A percentile compares a stretch with the other conserved stretches of the same genome.
Conservation (phyloP, 495 filamentous ascomycete genomes). For the Penicillium cosmopolitanum region DNA sequence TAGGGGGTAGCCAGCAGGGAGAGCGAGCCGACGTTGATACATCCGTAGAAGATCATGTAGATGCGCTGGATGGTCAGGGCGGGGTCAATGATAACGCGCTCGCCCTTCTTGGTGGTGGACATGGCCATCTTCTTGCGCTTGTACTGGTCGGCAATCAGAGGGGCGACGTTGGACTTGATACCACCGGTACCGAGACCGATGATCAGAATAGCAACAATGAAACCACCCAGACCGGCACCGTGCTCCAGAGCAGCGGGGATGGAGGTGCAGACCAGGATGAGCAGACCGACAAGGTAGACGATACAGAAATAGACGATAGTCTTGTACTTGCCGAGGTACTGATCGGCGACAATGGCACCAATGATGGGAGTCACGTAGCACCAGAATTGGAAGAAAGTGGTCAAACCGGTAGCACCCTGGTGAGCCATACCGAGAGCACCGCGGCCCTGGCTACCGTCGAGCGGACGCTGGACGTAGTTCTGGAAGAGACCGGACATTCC, state of each 20-base stretch:
- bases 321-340: constrained; percentile 70
- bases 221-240: constrained; percentile 53
- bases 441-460: constrained; percentile 49
- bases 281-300: constrained; percentile 50
- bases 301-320: constrained; percentile 63
- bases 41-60: constrained; percentile 74
- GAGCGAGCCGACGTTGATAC: constrained; percentile 77
- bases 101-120: constrained; percentile 59
- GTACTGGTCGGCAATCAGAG: constrained; percentile 73
- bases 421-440: constrained; percentile 60
- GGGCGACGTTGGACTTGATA: constrained; percentile 72
- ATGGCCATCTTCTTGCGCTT: constrained; percentile 64
- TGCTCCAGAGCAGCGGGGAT: constrained; percentile 48
- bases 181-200: constrained; percentile 63
- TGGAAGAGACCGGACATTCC: constrained; percentile 58
- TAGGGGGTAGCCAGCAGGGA: constrained; percentile 66
- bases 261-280: constrained; percentile 54
- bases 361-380: constrained; percentile 61
- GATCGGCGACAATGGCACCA: constrained; percentile 65
- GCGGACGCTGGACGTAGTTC: constrained; percentile 60
- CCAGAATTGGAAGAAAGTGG: constrained; percentile 67
- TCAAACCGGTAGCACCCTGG: constrained; percentile 60
- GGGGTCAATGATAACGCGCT: constrained; percentile 77
- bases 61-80: constrained; percentile 74
- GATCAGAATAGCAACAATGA: constrained; percentile 50